phyloP scores from a whole-genome alignment of 2,329 filamentous ascomycete species.

The Paecilomyces sp. region DNA sequence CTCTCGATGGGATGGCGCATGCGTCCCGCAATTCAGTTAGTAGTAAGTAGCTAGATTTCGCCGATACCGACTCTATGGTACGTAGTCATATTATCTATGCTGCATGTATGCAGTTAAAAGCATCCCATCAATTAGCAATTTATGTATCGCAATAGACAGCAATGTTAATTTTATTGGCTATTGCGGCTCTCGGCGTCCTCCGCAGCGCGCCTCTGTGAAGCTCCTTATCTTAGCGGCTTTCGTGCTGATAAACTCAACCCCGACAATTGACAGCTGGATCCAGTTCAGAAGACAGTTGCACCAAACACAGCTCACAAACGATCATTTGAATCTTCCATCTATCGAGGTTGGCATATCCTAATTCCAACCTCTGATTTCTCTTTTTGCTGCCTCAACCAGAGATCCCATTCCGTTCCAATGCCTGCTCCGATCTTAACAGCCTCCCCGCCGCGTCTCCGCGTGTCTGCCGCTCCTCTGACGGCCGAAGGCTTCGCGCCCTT shows the following conservation, averaged over 20 bases:
- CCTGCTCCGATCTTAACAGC: slow-evolving; percentile 23
- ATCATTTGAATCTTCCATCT: background rate
- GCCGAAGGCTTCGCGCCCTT: slow-evolving; percentile 66
- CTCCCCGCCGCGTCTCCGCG: slow-evolving; percentile 29
- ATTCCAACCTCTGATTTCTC: background rate
- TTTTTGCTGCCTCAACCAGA: background rate
- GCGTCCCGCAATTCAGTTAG: no score
- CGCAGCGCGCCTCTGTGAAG: background rate
- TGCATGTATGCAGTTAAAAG: no score
- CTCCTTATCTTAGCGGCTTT: background rate
- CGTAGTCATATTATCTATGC: no score
- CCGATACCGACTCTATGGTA: no score
- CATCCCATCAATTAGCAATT: no score
- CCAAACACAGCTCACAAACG: background rate
- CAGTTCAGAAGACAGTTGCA: background rate
- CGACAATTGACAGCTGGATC: background rate
- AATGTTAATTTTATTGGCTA: background rate
- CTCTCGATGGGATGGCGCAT: background rate
- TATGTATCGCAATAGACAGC: no score
- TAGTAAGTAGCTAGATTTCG: no score
- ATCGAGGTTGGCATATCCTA: background rate
- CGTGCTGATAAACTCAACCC: background rate
- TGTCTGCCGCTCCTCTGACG: slow-evolving; percentile 61
- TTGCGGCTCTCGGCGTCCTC: background rate
- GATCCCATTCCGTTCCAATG: slow-evolving; percentile 15